Base-by-base conservation (phyloP, 495 filamentous ascomycete genomes). In the Cetradonia linearis region DNA sequence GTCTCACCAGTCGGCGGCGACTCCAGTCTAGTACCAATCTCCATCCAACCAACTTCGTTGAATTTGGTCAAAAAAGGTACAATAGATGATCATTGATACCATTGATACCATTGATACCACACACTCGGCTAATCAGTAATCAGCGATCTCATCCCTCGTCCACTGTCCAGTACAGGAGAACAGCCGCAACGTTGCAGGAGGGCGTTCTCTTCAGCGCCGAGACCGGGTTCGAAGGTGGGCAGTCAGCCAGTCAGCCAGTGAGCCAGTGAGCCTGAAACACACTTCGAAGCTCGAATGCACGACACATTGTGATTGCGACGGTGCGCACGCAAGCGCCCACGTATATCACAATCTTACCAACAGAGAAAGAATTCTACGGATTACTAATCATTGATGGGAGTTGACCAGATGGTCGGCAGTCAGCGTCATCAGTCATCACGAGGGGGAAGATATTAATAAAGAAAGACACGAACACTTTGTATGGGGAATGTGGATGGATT, bases 231-330 rank as follows among this genome's bases (percentile, higher is more conserved):
- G 20, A 44, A 60, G 23, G 48, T 60, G 57, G 34, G 48, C 58
- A 52, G n/a, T n/a, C n/a, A n/a, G n/a, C n/a, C n/a, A n/a, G n/a
- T n/a, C n/a, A n/a, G n/a, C n/a, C n/a, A n/a, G n/a, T n/a, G n/a
- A n/a, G n/a, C n/a, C n/a, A n/a, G 25, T 27, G 18, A 28, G 23
- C 11, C 47, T 60, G 58, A 60, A 60, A 60, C 58, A 50, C 58
- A 53, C 16, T 40, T 60, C 58, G 48, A 53, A 60, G 47, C 18
- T 37, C 47, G 6, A 53, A 52, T 9, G 27, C 36, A 40, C 30
- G 33, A 52, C 16, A 46, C 36, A 23, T 30, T 27, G 18, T 38
- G 23, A 30, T 38, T 59, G 2, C 28, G 30, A 57, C 37, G 44
- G 36, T 38, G 30, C 50, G 50, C 50, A 54, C 30, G 50, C 50